Base-by-base conservation (phyloP, 371 early-diverging fungal genomes). In the Nosema muscidifuracis region DNA sequence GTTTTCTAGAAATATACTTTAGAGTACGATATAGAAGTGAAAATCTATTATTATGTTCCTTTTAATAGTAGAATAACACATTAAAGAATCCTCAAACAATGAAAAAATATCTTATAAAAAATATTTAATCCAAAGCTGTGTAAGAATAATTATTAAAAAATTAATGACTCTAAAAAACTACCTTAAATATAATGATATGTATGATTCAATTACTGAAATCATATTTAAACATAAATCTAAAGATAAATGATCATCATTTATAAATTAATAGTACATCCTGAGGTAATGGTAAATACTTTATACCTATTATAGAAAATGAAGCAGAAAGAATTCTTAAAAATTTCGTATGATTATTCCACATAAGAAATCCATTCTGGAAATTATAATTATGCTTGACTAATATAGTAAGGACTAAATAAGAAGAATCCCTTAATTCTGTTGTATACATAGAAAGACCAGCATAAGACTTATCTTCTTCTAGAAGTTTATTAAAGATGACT, bases 291-390 rank as follows among this genome's bases (percentile, higher is more conserved):
- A 40, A 30, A 24, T 44, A 64, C 22, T 58, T 72, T 1, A 72
- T 65, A 24, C 56, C 44, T 7, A 72, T 44, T 33, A 44, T 43
- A 13, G 55, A 24, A 20, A 71, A 51, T 24, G 56, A 24, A 12
- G 38, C 18, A 10, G 58, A 42, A 3, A 80, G 24, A 34, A 75
- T 68, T 15, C 36, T 38, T 40, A 80, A 68, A 67, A 80, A 83
- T 65, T 80, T 80, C 3, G 79, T 82, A 34, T 79, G 81, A 30
- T 65, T 75, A 13, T 58, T 73, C 74, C 81, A 79, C 72, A 75
- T 82, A 47, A 81, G 81, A 67, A 75, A 84, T 24, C 81, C 80
- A 63, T 81, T 84, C 50, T 82, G 82, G 55, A 77, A 81, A 75
- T 84, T 84, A 13, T 73, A 77, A 28, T 67, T 67, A 65, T 84